phyloP scores from a whole-genome alignment of 2,329 filamentous ascomycete genomes.

The Periconia digitata region DNA sequence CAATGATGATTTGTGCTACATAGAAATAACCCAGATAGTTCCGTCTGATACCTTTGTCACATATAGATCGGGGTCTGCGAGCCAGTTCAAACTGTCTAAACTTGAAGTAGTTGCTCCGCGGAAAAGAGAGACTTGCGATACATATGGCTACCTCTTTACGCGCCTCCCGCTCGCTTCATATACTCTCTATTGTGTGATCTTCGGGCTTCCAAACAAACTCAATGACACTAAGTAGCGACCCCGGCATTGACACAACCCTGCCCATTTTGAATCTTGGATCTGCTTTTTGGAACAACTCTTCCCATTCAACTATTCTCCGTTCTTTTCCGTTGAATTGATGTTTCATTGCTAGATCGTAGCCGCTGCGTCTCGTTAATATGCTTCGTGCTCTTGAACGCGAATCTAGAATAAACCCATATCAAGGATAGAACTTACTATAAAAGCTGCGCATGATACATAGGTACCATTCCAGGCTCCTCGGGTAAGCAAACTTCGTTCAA shows the following conservation, averaged over 20 bases:
- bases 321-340: conserved; percentile 32
- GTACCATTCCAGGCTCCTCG: not conserved
- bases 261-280: not conserved
- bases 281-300: conserved; percentile 36
- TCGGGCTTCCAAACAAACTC: conserved; percentile 3
- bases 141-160: no score
- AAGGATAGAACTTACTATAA: conserved; percentile 1
- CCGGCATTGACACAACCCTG: not conserved
- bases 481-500: conserved; percentile 39
- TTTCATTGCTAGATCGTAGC: conserved; percentile 9
- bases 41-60: no score
- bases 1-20: no score
- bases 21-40: no score
- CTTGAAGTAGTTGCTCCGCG: no score
- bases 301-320: conserved; percentile 47
- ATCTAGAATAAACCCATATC: not conserved
- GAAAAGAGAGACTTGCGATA: no score
- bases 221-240: conserved; percentile 2
- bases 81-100: no score
- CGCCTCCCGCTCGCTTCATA: no score
- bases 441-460: conserved; percentile 2
- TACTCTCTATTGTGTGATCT: no score
- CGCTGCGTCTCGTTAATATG: not conserved
- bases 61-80: no score
- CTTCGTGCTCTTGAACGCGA: no score